phyloP scores from a whole-genome alignment of 306 rosid genomes.

The Arachis hypogaea region DNA sequence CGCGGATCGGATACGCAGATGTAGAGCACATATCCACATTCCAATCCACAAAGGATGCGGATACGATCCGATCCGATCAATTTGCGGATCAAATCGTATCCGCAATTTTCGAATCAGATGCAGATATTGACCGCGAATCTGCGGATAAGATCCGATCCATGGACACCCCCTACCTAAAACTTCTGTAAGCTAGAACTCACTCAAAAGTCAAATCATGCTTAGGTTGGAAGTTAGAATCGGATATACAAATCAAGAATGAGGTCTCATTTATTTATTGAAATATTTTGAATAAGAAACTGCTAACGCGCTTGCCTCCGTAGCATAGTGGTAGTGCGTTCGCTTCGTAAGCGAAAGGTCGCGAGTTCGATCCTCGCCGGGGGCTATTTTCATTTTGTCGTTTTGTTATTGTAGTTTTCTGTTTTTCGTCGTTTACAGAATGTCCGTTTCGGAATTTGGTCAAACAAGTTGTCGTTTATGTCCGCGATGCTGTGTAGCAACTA shows the following conservation, averaged over 20 bases:
- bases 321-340: slow-evolving; percentile 99
- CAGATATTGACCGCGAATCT: too few species aligned
- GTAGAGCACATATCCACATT: too few species aligned
- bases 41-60: too few species aligned
- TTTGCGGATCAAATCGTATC: too few species aligned
- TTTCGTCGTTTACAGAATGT: not conserved
- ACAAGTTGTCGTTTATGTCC: not conserved
- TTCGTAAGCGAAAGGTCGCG: slow-evolving; percentile 99
- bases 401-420: not conserved
- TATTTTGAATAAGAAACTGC: too few species aligned
- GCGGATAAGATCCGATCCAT: too few species aligned
- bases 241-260: too few species aligned
- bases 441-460: not conserved
- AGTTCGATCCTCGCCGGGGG: slow-evolving; percentile 99
- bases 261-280: too few species aligned
- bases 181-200: not conserved
- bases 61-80: too few species aligned
- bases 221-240: not conserved
- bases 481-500: not conserved
- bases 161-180: too few species aligned
- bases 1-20: too few species aligned
- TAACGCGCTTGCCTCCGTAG: slow-evolving; percentile 63
- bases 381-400: slow-evolving; percentile 19
- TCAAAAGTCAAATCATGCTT: not conserved
- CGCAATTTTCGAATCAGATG: too few species aligned